Base-by-base conservation (phyloP, 2,329 filamentous ascomycete species). In the Diaporthe amygdali region DNA sequence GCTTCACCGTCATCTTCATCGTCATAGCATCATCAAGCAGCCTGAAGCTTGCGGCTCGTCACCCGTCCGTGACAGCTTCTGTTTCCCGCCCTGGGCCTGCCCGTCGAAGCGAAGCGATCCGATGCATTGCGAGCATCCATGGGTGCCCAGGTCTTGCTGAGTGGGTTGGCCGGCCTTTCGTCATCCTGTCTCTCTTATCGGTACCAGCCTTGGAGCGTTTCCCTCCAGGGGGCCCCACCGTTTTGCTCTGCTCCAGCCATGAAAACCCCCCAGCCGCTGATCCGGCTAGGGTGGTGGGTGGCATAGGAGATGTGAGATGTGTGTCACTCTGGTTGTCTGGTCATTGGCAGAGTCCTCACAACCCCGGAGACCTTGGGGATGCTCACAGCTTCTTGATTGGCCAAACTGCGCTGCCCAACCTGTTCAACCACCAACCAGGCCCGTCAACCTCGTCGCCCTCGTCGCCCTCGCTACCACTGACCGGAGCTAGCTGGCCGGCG, bases 51-150 rank as follows among this genome's bases (percentile, higher is more conserved):
- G 59, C 44, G 25, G n/a, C 41, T 37, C 37, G 59, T 64, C 59
- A 49, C 59, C 34, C 30, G 41, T 64, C 30, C 59, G 59, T 64
- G 52, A 68, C 66, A 68, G 52, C 66, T 55, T 49, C 44, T 59
- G 66, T 68, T 68, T 59, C 52, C 66, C 51, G 59, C 59, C 59
- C 59, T 37, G 59, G 59, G 59, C 59, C 41, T 49, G 59, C 59
- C 59, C 59, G 41, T 47, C 59, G 59, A 64, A 64, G 59, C 59
- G 59, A 64, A 49, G 59, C 47, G 41, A 39, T 59, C 41, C 41
- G 47, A 56, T 56, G 66, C 51, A 55, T 46, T 46, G 51, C 66
- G 51, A 47, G 47, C 39, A 56, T 59, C 41, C 44, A n/a, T 59
- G 66, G 52, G 27, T 49, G 59, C 59, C 59, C 44, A 64, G 44